These are phyloP conservation scores for Talaromyces adpressus DNA, from an alignment of 495 filamentous ascomycete genomes.

Conservation along the genomic window DNA sequence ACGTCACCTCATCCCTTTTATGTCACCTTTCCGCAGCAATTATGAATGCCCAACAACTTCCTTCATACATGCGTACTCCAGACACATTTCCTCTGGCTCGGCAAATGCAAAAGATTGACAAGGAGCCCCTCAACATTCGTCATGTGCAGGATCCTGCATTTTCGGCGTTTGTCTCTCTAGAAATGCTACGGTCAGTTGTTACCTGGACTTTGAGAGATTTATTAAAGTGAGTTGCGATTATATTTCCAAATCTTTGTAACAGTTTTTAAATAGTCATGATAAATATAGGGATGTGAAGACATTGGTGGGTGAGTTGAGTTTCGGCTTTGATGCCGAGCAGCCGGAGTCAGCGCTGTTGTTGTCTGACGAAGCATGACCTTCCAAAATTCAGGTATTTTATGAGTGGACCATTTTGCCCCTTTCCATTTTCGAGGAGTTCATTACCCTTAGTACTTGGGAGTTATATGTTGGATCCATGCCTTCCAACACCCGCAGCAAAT, in stretches of 20 bases:
- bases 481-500: conserved; percentile 33
- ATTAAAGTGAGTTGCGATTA: neutral
- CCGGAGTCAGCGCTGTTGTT: neutral
- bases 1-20: conserved; percentile 54
- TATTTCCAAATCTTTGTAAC: neutral
- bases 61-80: conserved; percentile 48
- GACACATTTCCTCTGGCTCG: conserved; percentile 49
- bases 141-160: conserved; percentile 68
- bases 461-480: conserved; percentile 22
- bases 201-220: conserved; percentile 16
- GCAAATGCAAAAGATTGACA: conserved; percentile 42
- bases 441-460: neutral
- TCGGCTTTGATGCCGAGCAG: neutral
- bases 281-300: neutral
- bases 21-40: conserved; percentile 62
- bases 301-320: neutral
- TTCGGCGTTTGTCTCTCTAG: conserved; percentile 66
- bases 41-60: conserved; percentile 51
- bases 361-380: neutral
- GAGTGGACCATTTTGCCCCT: neutral
- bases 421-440: neutral
- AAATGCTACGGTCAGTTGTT: conserved; percentile 61
- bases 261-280: neutral
- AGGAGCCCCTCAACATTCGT: conserved; percentile 50
- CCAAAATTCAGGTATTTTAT: neutral